Percentiles rank a stretch among this genome's conserved stretches.
Evolutionary conservation across 257 asterid genomes (phyloP).

Genomic region (Anisodus acutangulus): DNA sequence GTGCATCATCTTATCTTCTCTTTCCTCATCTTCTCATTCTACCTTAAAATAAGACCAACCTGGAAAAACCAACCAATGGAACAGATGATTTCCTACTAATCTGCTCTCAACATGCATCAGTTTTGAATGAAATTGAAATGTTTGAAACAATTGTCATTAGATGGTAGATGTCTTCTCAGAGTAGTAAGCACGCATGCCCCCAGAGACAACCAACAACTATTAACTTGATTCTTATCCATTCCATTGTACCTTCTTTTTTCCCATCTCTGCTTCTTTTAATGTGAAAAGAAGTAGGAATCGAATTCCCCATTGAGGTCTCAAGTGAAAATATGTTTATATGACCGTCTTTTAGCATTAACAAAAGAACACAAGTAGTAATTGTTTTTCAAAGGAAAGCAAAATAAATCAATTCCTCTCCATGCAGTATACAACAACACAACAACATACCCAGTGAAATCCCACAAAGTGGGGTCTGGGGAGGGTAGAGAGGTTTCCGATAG

Average conservation of each 20-base stretch:
- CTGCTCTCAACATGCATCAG: neutral
- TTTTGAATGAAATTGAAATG: neutral
- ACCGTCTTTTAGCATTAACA: neutral
- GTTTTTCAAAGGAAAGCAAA: neutral
- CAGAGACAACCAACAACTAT: neutral
- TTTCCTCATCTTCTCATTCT: neutral
- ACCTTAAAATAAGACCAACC: neutral
- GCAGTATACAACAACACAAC: neutral
- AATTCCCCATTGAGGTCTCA: neutral
- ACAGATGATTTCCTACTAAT: neutral
- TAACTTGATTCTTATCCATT: neutral
- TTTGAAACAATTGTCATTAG: neutral
- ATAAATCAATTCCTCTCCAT: neutral
- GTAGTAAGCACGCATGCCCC: neutral
- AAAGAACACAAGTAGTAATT: neutral
- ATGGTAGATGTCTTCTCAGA: too few species aligned
- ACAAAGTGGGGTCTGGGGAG: too few species aligned
- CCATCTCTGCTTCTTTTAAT: neutral
- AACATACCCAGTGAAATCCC: too few species aligned
- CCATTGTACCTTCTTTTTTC: neutral
- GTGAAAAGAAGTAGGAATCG: neutral
- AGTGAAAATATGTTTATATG: neutral
- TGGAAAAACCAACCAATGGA: neutral
- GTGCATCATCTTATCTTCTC: neutral
- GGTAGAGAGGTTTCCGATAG: too few species aligned